Evolutionary conservation across 345 rosid genomes (phyloP).

Genomic region (Linum lewisii): DNA sequence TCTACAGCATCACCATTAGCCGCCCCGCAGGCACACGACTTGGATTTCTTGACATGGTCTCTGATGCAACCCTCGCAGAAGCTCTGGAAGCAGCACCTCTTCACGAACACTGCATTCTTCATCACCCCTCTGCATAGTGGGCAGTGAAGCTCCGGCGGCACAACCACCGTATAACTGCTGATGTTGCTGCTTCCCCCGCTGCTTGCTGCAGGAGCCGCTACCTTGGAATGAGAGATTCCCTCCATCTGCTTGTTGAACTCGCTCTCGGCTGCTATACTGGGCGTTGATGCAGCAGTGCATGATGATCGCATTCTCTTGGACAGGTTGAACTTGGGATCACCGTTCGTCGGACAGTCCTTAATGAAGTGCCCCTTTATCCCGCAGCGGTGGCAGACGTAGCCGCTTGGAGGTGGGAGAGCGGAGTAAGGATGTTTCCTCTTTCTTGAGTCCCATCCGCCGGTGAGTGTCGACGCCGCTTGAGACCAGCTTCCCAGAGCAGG

Average conservation of each 20-base stretch:
- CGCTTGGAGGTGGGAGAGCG: neutral
- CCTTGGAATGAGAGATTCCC: neutral
- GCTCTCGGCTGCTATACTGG: neutral
- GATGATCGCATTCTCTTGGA: neutral
- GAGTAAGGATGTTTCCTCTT: neutral
- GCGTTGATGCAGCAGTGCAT: neutral
- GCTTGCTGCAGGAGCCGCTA: neutral
- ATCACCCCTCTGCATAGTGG: conserved; percentile 1
- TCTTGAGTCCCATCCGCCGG: neutral
- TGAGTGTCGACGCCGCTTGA: neutral
- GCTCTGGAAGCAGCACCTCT: conserved; percentile 2
- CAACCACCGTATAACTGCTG: neutral
- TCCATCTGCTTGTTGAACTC: neutral
- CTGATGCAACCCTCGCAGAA: conserved; percentile 2
- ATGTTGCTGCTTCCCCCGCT: neutral
- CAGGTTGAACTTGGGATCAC: neutral
- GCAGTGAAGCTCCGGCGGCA: conserved; percentile 1
- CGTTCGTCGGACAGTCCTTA: conserved; percentile 3
- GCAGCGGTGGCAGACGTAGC: conserved; percentile 7
- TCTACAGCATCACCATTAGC: neutral
- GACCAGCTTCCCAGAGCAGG: neutral
- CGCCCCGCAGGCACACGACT: conserved; percentile 3
- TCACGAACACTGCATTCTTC: conserved; percentile 4
- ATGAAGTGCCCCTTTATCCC: neutral
- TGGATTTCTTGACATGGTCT: neutral